Base-by-base conservation (phyloP, 2,329 filamentous ascomycete species). In the Sphaerostilbella broomeana region DNA sequence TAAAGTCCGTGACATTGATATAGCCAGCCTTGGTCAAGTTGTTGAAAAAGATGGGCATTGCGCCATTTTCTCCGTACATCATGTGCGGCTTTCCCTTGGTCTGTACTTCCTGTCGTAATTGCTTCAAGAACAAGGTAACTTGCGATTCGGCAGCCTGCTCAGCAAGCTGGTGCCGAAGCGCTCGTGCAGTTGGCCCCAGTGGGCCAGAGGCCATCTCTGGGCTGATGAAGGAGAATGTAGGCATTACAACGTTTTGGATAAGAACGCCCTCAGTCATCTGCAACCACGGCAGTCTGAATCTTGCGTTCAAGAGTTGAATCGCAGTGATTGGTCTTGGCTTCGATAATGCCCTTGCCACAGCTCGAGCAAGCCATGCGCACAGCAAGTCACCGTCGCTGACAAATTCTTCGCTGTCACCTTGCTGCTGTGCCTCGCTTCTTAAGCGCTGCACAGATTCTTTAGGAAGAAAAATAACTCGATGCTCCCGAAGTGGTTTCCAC, bases 11-110 rank as follows among this genome's bases (percentile, higher is more conserved):
- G 6, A 28, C 30, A 6, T 42, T 17, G 6, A 31, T 21, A 32
- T 37, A 42, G 5, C 16, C 31, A 6, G 33, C 39, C 11, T 42
- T 42, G 34, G 17, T 38, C 39, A 32, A 42, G 13, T 42, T 42
- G 11, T 30, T 34, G 5, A 22, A 28, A 0, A 40, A 18, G 5
- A 40, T 7, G 5, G 35, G 16, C 6, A 16, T 16, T 31, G n/a
- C 19, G 18, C 35, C 22, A 15, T 20, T 28, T 3, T 40, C 38
- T 16, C 30, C 30, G 11, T 34, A 35, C 4, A 40, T 9, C 31
- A 10, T 30, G 30, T 7, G 29, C 25, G 6, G 38, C 30, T 20
- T 40, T 40, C 25, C 34, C 29, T 15, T 40, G 38, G 30, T 35
- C 38, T n/a, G n/a, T n/a, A n/a, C n/a, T n/a, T n/a, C n/a, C n/a